These are phyloP conservation scores for Septoria linicola DNA, from an alignment of 2,329 filamentous ascomycete species.

Conservation along the genomic window DNA sequence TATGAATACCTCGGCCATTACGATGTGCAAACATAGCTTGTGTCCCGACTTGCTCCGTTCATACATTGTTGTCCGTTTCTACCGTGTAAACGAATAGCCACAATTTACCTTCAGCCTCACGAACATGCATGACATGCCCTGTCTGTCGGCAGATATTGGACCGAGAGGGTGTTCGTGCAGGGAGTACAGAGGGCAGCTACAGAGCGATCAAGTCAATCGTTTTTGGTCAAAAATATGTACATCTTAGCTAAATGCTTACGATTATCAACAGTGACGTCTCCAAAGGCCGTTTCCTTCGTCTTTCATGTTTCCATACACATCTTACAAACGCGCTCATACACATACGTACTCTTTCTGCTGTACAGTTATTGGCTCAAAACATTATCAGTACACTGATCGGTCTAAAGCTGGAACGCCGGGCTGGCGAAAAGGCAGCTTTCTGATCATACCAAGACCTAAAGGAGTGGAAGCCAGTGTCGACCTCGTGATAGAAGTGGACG, in stretches of 20 bases:
- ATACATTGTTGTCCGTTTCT: neutral
- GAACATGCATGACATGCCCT: neutral
- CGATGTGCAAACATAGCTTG: neutral
- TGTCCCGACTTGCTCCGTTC: constrained; percentile 4
- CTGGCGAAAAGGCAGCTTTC: neutral
- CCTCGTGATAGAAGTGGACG: neutral
- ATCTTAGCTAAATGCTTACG: no score
- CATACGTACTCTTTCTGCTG: neutral
- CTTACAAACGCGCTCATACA: no score
- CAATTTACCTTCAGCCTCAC: no score
- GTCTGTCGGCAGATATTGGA: neutral
- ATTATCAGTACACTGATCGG: neutral
- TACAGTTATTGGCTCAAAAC: neutral
- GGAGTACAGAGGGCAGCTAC: no score
- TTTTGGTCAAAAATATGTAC: no score
- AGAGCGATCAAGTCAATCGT: no score
- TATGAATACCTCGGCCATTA: constrained; percentile 15
- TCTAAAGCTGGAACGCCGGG: neutral
- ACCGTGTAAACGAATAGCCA: constrained; percentile 8
- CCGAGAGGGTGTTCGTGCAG: neutral
- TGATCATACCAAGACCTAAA: constrained; percentile 3
- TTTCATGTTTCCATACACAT: no score
- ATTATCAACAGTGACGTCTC: no score
- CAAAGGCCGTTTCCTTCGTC: no score
- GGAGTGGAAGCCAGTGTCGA: neutral